These are phyloP conservation scores for Aegilops bicornis DNA, from an alignment of 176 grass and related monocot species.

Conservation along the genomic window DNA sequence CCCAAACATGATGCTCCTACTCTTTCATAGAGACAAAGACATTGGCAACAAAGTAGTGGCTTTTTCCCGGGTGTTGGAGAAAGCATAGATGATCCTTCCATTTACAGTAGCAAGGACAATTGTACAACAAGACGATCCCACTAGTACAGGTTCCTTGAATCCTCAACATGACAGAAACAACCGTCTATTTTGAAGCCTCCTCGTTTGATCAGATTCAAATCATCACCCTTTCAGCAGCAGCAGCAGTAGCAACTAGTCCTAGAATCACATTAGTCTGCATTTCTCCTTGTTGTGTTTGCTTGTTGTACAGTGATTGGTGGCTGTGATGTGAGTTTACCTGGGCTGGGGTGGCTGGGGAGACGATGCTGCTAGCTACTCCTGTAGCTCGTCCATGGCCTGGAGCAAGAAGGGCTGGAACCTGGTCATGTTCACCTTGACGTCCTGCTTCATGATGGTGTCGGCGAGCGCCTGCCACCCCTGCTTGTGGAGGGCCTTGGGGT, in stretches of 20 bases:
- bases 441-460: constrained; percentile 74
- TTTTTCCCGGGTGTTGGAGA: no score
- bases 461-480: constrained; percentile 55
- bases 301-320: neutral
- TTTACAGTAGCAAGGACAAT: neutral
- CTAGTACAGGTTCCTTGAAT: neutral
- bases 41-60: no score
- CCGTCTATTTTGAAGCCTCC: constrained; percentile 1
- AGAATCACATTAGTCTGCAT: neutral
- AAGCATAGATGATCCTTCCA: no score
- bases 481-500: constrained; percentile 49
- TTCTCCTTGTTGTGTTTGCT: neutral
- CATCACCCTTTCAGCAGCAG: neutral
- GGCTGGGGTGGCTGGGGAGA: neutral
- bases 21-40: neutral
- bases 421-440: constrained; percentile 55
- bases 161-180: neutral
- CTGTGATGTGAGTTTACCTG: neutral
- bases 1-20: neutral
- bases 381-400: constrained; percentile 58
- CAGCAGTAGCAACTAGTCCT: neutral
- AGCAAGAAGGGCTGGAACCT: constrained; percentile 48
- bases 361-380: constrained; percentile 40
- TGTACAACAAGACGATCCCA: neutral
- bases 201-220: neutral